phyloP scores from a whole-genome alignment of 768 basidiomycete species.

The Strobilomyces dryophilus region DNA sequence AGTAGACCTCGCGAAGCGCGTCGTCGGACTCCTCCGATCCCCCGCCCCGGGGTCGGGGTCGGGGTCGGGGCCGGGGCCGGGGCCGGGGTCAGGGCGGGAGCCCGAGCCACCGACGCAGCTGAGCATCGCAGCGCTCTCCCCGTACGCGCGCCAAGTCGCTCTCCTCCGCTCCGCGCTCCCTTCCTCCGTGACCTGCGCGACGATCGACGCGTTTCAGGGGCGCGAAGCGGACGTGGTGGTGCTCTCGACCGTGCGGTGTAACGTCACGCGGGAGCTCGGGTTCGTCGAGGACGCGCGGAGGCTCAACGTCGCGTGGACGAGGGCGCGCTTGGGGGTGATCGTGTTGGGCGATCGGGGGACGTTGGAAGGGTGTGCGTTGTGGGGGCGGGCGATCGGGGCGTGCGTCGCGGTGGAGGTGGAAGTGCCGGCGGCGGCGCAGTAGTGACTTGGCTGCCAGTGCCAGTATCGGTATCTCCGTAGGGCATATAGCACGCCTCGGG shows the following conservation, averaged over 20 bases:
- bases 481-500: too few relatives aligned
- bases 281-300: conserved; percentile 61
- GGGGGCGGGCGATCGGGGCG: conserved; percentile 46
- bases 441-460: too few relatives aligned
- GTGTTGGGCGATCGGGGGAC: conserved; percentile 57
- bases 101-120: not conserved
- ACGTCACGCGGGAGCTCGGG: conserved; percentile 55
- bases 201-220: conserved; percentile 53
- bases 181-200: conserved; percentile 18
- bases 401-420: conserved; percentile 32
- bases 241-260: conserved; percentile 61
- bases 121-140: conserved; percentile 39
- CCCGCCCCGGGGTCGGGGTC: not conserved
- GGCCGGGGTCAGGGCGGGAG: too few relatives aligned
- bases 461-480: too few relatives aligned
- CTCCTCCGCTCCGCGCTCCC: conserved; percentile 39
- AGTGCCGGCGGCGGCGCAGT: conserved; percentile 5
- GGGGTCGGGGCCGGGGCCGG: too few relatives aligned
- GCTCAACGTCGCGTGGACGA: conserved; percentile 65
- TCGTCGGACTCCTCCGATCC: conserved; percentile 39
- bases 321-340: conserved; percentile 54
- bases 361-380: conserved; percentile 40
- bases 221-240: conserved; percentile 65
- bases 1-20: conserved; percentile 45
- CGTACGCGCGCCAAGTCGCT: conserved; percentile 55